Base-by-base conservation (phyloP, 1,284 basidiomycete species). In the Marasmius tenuissimus region DNA sequence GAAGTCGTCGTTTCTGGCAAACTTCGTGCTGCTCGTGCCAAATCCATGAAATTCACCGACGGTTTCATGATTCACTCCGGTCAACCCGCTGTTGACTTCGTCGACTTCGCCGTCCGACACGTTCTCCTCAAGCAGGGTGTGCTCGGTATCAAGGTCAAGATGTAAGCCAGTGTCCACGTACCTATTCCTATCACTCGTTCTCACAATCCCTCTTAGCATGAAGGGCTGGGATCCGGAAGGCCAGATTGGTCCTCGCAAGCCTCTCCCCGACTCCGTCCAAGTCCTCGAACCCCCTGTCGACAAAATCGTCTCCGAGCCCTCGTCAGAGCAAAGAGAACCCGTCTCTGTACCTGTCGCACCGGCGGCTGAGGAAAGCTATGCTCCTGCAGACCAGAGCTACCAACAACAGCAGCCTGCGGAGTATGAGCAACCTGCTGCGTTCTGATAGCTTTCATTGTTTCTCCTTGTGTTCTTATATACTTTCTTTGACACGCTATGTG, bases 21-120 rank as follows among this genome's bases (percentile, higher is more conserved):
- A 82, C 94, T 99, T 73, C 96, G 97, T 78, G 97, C 97, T 72
- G 97, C 97, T 70, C 96, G 96, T 88, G 97, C 97, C 75, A 99
- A 99, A 84, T 94, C 94, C 55, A 99, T 99, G 97, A 99, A 99
- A 83, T 99, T 99, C 85, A 98, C 96, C 76, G 97, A 99, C 74
- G 97, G 97, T 59, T 98, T 98, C 91, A 98, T 99, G 95, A 97
- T 99, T 78, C 97, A 99, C 90, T 98, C 97, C 69, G 97, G 97
- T 88, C 97, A 99, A 83, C 97, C 97, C 71, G 91, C 89, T 61
- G 84, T 90, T 66, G 97, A 99, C 78, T 99, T 97, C 72, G 96
- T 99, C 65, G 97, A 99, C 84, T 89, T 95, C 73, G 97, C 97
- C 66, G 96, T 98, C 73, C 90, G 97, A 71, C 97, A 99, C 85